These are phyloP conservation scores for Nitzschia palea DNA, from an alignment of 108 stramenopile species.

Conservation along the genomic window DNA sequence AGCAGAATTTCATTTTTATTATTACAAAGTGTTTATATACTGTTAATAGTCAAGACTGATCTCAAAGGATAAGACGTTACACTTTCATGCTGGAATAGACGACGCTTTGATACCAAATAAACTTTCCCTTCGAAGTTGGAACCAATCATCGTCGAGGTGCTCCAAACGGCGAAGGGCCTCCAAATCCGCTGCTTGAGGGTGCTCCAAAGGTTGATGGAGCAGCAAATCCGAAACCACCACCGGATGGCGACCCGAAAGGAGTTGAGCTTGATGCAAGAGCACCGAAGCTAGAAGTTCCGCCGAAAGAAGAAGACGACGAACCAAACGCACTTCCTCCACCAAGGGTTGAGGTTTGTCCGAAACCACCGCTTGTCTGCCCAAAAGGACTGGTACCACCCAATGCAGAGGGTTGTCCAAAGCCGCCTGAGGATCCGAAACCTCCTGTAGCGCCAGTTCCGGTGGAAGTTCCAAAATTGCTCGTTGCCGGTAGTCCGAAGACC, in stretches of 20 bases:
- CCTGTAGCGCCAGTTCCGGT: slow-evolving; percentile 20
- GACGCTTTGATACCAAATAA: too few relatives aligned
- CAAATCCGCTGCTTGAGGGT: slow-evolving; percentile 32
- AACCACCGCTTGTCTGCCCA: slow-evolving; percentile 40
- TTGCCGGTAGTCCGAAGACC: slow-evolving; percentile 46
- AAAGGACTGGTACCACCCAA: slow-evolving; percentile 42
- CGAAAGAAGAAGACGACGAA: slow-evolving; percentile 20
- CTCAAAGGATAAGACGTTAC: too few relatives aligned
- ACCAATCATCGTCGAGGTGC: slow-evolving; percentile 45
- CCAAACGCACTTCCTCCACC: slow-evolving; percentile 46
- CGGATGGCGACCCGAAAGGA: slow-evolving; percentile 36
- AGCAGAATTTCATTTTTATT: too few relatives aligned
- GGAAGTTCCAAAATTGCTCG: slow-evolving; percentile 20
- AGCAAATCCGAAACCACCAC: slow-evolving; percentile 21
- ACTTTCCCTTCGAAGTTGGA: too few relatives aligned
- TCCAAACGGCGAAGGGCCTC: slow-evolving; percentile 43
- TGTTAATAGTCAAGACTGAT: too few relatives aligned
- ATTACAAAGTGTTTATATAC: too few relatives aligned
- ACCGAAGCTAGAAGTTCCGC: slow-evolving; percentile 40
- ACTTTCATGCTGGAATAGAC: too few relatives aligned
- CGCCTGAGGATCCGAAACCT: slow-evolving; percentile 13
- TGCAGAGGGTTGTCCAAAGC: slow-evolving; percentile 46
- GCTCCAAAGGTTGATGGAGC: slow-evolving; percentile 41
- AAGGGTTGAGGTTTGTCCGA: slow-evolving; percentile 43
- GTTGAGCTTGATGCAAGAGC: slow-evolving; percentile 35